Evolutionary conservation across 306 rosid genomes (phyloP).

Genomic region (Trichosanthes truncata): DNA sequence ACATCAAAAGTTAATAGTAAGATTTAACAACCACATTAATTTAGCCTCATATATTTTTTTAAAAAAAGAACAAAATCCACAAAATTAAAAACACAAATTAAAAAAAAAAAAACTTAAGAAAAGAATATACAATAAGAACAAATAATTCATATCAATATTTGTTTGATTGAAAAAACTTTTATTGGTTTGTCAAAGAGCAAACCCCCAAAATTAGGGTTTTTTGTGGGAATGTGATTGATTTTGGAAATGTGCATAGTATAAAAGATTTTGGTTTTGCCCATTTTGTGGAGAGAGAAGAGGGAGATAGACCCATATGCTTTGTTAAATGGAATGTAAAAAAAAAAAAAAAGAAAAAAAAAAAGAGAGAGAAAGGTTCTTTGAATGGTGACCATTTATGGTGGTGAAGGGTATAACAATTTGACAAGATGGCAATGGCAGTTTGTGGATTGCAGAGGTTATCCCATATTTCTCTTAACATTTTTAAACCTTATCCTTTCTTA

Average conservation of each 20-base stretch:
- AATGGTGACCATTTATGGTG: conserved; percentile 10
- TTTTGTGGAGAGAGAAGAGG: not conserved
- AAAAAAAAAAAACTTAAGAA: not conserved
- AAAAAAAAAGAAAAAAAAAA: not conserved
- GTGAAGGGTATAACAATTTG: not conserved
- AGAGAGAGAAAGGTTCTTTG: not conserved
- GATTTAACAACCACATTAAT: not conserved
- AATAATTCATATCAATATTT: not conserved
- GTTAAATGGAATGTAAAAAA: not conserved
- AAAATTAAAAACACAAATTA: not conserved
- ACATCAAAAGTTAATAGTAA: not conserved
- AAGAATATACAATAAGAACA: not conserved
- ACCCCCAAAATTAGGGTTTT: not conserved
- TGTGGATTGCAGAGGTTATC: not conserved
- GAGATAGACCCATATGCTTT: not conserved
- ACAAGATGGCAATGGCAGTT: not conserved
- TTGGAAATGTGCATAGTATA: not conserved
- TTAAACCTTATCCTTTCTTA: not conserved
- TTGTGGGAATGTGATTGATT: not conserved
- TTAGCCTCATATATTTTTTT: not conserved
- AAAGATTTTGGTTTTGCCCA: not conserved
- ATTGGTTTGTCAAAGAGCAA: not conserved
- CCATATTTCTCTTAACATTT: not conserved
- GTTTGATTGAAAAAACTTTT: not conserved
- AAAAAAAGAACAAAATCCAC: not conserved